Evolutionary conservation across 140 eudicot genomes (phyloP).

Genomic region (Bidens hawaiensis): DNA sequence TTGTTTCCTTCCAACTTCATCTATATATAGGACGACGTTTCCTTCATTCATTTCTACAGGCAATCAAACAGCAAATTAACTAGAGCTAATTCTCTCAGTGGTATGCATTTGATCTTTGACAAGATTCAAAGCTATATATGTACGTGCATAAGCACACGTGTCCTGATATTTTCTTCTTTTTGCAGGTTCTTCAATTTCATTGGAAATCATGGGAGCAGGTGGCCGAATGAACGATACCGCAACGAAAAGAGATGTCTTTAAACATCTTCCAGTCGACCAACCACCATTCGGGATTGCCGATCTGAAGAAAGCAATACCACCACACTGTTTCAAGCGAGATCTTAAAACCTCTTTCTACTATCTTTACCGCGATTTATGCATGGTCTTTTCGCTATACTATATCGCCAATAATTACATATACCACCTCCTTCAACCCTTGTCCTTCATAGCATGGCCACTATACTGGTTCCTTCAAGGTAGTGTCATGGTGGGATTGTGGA

Average conservation of each 20-base stretch:
- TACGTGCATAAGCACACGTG: neutral
- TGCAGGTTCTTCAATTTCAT: conserved; percentile 5
- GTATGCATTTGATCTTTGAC: neutral
- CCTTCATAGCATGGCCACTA: conserved; percentile 24
- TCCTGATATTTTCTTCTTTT: neutral
- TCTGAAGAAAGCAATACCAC: conserved; percentile 31
- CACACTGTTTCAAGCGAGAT: conserved; percentile 30
- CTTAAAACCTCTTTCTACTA: conserved; percentile 21
- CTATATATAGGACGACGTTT: no score
- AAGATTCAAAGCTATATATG: neutral
- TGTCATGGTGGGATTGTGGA: conserved; percentile 24
- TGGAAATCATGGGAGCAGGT: conserved; percentile 35
- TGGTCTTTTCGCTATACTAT: conserved; percentile 10
- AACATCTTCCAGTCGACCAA: conserved; percentile 21
- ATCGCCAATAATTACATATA: conserved; percentile 19
- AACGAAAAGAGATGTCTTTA: conserved; percentile 8
- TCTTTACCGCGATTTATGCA: conserved; percentile 11
- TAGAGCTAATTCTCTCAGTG: conserved; percentile 1
- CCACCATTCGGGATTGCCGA: conserved; percentile 29
- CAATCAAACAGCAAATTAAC: neutral
- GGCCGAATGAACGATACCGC: conserved; percentile 31
- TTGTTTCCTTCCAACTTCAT: no score
- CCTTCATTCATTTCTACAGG: no score
- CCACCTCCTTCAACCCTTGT: conserved; percentile 19
- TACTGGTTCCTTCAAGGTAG: conserved; percentile 28